Evolutionary conservation across 2,329 filamentous ascomycete species (phyloP).

Genomic region (Monosporascus cannonballus): DNA sequence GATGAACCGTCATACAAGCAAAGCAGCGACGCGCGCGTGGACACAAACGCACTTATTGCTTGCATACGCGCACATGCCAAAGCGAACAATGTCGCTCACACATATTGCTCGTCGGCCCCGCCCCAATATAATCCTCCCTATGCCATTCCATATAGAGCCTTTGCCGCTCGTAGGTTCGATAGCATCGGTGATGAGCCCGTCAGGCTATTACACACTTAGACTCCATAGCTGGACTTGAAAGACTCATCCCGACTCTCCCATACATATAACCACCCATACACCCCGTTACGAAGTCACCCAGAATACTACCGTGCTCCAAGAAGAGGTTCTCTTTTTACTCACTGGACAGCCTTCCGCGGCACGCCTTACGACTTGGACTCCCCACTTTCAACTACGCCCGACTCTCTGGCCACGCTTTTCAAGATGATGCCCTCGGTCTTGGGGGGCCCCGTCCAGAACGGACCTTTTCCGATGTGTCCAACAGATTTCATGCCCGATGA

Average conservation of each 20-base stretch:
- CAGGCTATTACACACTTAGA: conserved; percentile 8
- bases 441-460: conserved; percentile 26
- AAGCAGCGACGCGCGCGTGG: conserved; percentile 25
- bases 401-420: conserved; percentile 4
- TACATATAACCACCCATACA: conserved; percentile 6
- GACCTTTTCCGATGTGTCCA: conserved; percentile 26
- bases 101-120: conserved; percentile 29
- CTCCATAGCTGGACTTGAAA: neutral
- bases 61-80: conserved; percentile 28
- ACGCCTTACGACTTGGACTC: conserved; percentile 1
- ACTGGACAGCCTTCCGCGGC: neutral
- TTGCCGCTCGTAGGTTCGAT: conserved; percentile 20
- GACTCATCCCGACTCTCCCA: conserved; percentile 1
- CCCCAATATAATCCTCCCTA: conserved; percentile 29
- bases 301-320: neutral
- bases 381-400: conserved; percentile 1
- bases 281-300: neutral
- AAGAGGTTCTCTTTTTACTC: neutral
- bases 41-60: conserved; percentile 23
- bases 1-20: conserved; percentile 27
- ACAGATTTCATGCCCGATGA: conserved; percentile 44
- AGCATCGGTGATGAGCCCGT: conserved; percentile 22
- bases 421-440: conserved; percentile 30
- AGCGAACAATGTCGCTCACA: conserved; percentile 28
- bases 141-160: conserved; percentile 22